Percentiles rank a stretch among this genome's conserved stretches.
These are phyloP conservation scores for Metschnikowia baotianmanensis DNA, from an alignment of 805 yeast genomes.

Conservation along the genomic window DNA sequence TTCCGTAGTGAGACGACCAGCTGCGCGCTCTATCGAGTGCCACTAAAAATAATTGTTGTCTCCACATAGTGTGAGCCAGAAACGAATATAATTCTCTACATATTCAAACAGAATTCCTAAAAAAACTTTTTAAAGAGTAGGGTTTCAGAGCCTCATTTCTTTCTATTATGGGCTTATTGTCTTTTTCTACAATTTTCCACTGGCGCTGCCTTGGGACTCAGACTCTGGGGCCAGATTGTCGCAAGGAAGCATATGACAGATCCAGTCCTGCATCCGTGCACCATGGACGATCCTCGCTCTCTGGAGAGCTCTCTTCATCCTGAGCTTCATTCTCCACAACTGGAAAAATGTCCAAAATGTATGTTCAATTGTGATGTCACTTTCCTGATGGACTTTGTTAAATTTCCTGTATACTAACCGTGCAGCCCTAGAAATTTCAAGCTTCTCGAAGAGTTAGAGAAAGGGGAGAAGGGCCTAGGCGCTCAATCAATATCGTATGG, in stretches of 20 bases:
- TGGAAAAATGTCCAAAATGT: slow-evolving; percentile 46
- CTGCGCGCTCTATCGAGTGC: no score
- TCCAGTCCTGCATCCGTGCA: slow-evolving; percentile 8
- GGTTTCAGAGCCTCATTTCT: no score
- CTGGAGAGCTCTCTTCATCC: neutral
- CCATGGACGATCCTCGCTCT: slow-evolving; percentile 1
- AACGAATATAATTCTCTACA: no score
- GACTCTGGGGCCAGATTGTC: neutral
- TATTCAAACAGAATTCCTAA: no score
- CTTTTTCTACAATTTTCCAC: no score
- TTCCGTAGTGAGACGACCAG: no score
- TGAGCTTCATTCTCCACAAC: slow-evolving; percentile 1
- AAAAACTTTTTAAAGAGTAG: no score
- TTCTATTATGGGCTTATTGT: no score
- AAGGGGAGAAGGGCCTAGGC: slow-evolving; percentile 96
- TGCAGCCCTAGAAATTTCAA: slow-evolving; percentile 88
- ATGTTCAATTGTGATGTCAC: slow-evolving; percentile 21
- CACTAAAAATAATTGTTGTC: no score
- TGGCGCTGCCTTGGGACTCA: no score
- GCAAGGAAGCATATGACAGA: neutral
- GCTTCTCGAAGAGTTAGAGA: slow-evolving; percentile 91
- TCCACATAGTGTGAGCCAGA: no score
- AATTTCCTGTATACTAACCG: slow-evolving; percentile 14
- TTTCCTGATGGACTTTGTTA: neutral
- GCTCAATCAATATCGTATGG: slow-evolving; percentile 98